Conservation (phyloP, 148 eudicot species). For the Persicaria tinctoria region DNA sequence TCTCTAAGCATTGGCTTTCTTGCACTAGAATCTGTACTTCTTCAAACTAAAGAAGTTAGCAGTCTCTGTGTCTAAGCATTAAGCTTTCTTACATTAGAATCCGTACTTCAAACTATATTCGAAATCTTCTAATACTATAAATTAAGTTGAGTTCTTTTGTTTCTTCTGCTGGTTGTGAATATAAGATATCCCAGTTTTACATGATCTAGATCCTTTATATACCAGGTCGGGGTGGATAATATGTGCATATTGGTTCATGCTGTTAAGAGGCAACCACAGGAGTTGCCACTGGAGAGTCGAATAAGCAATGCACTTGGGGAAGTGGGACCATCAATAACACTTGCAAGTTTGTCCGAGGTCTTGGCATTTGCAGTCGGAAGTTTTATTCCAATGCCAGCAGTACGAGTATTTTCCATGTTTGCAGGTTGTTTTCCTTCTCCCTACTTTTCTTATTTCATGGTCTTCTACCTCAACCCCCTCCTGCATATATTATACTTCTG, state of each 20-base stretch:
- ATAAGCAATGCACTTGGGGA: conserved; percentile 94
- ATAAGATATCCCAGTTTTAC: neutral
- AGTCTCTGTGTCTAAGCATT: neutral
- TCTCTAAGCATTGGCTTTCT: neutral
- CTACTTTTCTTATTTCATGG: neutral
- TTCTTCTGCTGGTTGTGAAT: neutral
- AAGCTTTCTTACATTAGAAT: neutral
- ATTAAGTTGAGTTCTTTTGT: neutral
- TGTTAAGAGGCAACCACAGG: conserved; percentile 82
- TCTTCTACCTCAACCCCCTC: neutral
- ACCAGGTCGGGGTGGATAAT: conserved; percentile 98
- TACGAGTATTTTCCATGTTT: conserved; percentile 98
- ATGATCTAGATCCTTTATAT: conserved; percentile 10
- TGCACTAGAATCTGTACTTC: neutral
- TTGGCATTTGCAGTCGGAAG: conserved; percentile 98
- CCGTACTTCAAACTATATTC: neutral
- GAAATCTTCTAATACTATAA: neutral
- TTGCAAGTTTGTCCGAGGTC: conserved; percentile 93
- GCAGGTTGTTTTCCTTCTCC: conserved; percentile 56
- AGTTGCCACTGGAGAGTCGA: conserved; percentile 74
- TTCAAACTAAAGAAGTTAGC: neutral
- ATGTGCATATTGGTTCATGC: conserved; percentile 98
- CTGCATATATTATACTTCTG: neutral
- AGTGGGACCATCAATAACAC: conserved; percentile 97
- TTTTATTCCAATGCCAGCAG: conserved; percentile 97